Base-by-base conservation (phyloP, 371 early-diverging fungal genomes). In the Cokeromyces recurvatus region DNA sequence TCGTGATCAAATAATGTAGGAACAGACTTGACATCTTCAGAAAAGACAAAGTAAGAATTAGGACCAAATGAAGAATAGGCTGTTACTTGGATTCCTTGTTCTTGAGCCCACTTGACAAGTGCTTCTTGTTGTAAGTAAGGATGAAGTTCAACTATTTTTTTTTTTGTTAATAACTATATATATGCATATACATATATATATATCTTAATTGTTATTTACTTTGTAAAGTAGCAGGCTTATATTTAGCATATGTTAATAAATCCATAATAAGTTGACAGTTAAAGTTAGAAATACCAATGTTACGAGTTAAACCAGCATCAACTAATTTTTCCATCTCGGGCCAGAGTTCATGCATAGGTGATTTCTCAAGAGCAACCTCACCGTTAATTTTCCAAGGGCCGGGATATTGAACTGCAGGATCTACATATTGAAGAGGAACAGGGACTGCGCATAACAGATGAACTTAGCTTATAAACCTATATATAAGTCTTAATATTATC, bases 211-310 rank as follows among this genome's bases (percentile, higher is more conserved):
- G n/a, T n/a, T n/a, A 34, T 32, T 32, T 48, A 48, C 48, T 42
- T 37, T 55, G 34, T 31, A 20, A 59, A 39, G 29, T 31, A 20
- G 58, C 59, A 23, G 59, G 66, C 46, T 62, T 59, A 38, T 50
- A 71, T 38, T 39, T 63, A 39, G 37, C 58, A 32, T 65, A 65
- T 14, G 52, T 55, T 14, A 65, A 45, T 5, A 65, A 21, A 46
- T 65, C 66, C 27, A 65, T 34, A 29, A 65, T 44, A 11, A 37
- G 16, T 42, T 57, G 57, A 39, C 60, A 66, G 32, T 64, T 57
- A 43, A 73, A 77, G 66, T 82, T 82, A 53, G 80, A 77, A 21
- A 82, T 57, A 48, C 82, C 80, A 64, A 82, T 81, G 56, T 74
- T 66, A 38, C 56, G 52, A 16, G 44, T 58, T 43, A 57, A 37